phyloP scores from a whole-genome alignment of 2,329 filamentous ascomycete species.

The Diatrype stigma region DNA sequence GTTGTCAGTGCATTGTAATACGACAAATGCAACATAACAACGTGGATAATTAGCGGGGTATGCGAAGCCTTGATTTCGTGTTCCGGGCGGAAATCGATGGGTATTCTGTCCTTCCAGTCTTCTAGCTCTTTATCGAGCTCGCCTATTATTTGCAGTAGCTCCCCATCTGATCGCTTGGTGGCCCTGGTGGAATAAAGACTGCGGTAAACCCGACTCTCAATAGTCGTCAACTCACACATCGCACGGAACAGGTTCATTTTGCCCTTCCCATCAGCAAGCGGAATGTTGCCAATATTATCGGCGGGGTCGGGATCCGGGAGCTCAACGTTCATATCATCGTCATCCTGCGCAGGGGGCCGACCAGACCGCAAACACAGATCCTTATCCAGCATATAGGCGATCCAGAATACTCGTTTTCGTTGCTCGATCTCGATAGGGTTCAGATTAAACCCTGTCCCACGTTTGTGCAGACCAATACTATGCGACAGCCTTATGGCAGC shows the following conservation, averaged over 20 bases:
- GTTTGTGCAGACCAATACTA: slow-evolving; percentile 92
- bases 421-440: slow-evolving; percentile 95
- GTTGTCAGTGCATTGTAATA: slow-evolving; percentile 98
- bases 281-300: slow-evolving; percentile 93
- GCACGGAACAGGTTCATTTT: slow-evolving; percentile 94
- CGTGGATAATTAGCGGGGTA: slow-evolving; percentile 87
- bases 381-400: slow-evolving; percentile 62
- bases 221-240: slow-evolving; percentile 86
- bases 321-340: slow-evolving; percentile 87
- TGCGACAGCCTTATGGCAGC: slow-evolving; percentile 88
- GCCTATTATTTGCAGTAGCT: slow-evolving; percentile 90
- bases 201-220: slow-evolving; percentile 93
- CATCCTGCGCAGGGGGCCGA: slow-evolving; percentile 57
- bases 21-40: slow-evolving; percentile 90
- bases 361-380: slow-evolving; percentile 57
- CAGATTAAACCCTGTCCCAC: slow-evolving; percentile 85
- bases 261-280: slow-evolving; percentile 78
- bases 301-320: slow-evolving; percentile 84
- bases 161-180: slow-evolving; percentile 85
- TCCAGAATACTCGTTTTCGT: slow-evolving; percentile 63
- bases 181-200: slow-evolving; percentile 89
- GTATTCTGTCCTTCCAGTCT: slow-evolving; percentile 94
- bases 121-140: slow-evolving; percentile 88
- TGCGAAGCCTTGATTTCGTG: slow-evolving; percentile 92
- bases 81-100: slow-evolving; percentile 93